Base-by-base conservation (phyloP, 2,329 filamentous ascomycete species). In the Lasiodiplodia citricola region DNA sequence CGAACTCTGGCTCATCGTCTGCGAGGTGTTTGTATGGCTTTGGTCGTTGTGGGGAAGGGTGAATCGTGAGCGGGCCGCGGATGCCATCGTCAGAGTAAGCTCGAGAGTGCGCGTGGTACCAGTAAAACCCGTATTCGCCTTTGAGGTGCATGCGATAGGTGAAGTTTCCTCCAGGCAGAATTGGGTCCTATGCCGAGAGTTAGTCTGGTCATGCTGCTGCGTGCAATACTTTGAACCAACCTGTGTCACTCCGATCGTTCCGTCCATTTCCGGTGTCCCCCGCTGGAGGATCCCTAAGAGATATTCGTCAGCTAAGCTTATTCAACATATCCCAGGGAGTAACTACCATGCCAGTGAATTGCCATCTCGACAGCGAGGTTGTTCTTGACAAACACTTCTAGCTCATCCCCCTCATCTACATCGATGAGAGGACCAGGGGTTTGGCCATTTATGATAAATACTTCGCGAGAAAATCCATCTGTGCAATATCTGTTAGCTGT, bases 71-170 rank as follows among this genome's bases (percentile, higher is more conserved):
- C 0, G 90, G 85, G 0, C 85, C 89, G 28, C 90, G 84, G 5
- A 91, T 82, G 8, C 90, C 90, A 75, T 92, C 90, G 2, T 90
- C 90, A 70, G 92, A 92, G 75, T 92, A 90, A 23, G 85, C 88
- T 70, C 84, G 83, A 23, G 85, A 84, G 74, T 92, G 90, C 3
- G 88, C 90, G 76, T 92, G 90, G 72, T 94, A 94, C 92, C 91
- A 94, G 78, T 92, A 94, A 0, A 91, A 92, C 28, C 91, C 92
- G 0, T 89, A 51, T 41, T 68, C 67, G 85, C 44, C 80, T n/a
- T 66, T 5, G 14, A 67, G 87, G 3, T 85, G 90, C 75, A 92
- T 92, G 76, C 91, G 87, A 77, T 92, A 94, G 2, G 86, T 89
- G 73, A 93, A 89, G 14, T 82, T 85, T 16, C 81, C 79, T 6